phyloP scores from a whole-genome alignment of 371 early-diverging fungal genomes.

The Haplosporangium sp. region DNA sequence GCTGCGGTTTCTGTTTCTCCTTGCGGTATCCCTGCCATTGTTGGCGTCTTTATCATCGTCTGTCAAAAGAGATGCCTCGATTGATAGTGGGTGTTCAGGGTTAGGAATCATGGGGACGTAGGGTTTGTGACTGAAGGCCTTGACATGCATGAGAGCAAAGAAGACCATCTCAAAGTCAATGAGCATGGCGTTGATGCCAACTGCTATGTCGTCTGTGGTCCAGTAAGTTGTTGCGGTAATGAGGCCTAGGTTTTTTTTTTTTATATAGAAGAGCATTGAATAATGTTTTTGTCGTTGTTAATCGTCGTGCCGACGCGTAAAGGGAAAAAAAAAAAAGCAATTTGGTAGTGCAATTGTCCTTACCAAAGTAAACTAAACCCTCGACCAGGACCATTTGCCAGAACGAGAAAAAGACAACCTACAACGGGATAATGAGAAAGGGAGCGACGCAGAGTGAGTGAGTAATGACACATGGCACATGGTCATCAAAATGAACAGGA shows the following conservation, averaged over 20 bases:
- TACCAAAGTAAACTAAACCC: conserved; percentile 51
- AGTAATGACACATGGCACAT: neutral
- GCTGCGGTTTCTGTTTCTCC: conserved; percentile 1
- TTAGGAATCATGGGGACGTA: conserved; percentile 46
- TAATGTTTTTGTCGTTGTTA: neutral
- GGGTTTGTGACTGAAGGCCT: conserved; percentile 51
- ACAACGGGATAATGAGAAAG: neutral
- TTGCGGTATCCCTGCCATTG: neutral
- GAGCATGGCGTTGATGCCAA: conserved; percentile 48
- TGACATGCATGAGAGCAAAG: conserved; percentile 48
- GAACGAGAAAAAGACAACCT: conserved; percentile 57
- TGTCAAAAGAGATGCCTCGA: conserved; percentile 6
- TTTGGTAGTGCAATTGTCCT: neutral
- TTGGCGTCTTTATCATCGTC: neutral
- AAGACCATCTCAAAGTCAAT: conserved; percentile 54
- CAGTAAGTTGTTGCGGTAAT: conserved; percentile 49
- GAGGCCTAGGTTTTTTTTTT: conserved; percentile 17
- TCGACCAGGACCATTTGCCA: conserved; percentile 51
- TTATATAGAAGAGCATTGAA: neutral
- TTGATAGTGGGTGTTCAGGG: conserved; percentile 22
- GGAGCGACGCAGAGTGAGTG: neutral
- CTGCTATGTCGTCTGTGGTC: conserved; percentile 47
- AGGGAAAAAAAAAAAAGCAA: neutral
- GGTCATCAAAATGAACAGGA: neutral
- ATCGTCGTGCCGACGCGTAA: neutral